These are phyloP conservation scores for Saccharomyces hybrid DNA, from an alignment of 1,139 yeast species.

Conservation along the genomic window DNA sequence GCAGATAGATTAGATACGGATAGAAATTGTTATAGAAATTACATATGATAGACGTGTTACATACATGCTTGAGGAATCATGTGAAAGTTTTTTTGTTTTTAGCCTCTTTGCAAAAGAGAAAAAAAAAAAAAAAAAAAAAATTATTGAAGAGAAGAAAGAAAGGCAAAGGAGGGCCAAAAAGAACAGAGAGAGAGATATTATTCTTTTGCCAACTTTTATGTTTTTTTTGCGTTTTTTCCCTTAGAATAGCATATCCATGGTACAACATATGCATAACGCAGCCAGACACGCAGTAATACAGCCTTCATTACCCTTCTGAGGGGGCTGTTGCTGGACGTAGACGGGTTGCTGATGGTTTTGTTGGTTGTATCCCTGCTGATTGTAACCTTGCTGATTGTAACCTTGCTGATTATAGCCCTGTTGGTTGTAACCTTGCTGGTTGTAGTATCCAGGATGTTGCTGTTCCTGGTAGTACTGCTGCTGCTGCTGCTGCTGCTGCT, in stretches of 20 bases:
- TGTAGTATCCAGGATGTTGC: slow-evolving; percentile 10
- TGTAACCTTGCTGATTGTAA: slow-evolving; percentile 35
- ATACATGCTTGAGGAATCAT: background rate
- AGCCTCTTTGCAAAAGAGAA: background rate
- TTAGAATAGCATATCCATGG: slow-evolving; percentile 59
- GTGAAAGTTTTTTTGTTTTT: background rate
- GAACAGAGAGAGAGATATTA: background rate
- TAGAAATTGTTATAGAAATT: background rate
- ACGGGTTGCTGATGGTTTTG: slow-evolving; percentile 52
- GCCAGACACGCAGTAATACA: slow-evolving; percentile 68
- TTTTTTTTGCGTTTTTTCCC: background rate
- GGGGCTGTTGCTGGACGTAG: slow-evolving; percentile 54
- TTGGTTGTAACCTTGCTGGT: slow-evolving; percentile 23
- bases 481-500: slow-evolving; percentile 12
- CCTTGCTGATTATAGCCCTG: slow-evolving; percentile 26
- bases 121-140: too few relatives aligned
- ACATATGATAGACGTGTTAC: background rate
- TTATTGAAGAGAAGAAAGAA: background rate
- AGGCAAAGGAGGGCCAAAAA: background rate
- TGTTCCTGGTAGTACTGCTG: slow-evolving; percentile 4
- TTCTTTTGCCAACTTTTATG: background rate
- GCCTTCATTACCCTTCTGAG: slow-evolving; percentile 36
- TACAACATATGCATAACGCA: slow-evolving; percentile 67
- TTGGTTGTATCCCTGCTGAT: slow-evolving; percentile 32
- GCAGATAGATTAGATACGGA: background rate